Conservation (phyloP, 169 alveolate genomes). For the Perkinsus olseni region DNA sequence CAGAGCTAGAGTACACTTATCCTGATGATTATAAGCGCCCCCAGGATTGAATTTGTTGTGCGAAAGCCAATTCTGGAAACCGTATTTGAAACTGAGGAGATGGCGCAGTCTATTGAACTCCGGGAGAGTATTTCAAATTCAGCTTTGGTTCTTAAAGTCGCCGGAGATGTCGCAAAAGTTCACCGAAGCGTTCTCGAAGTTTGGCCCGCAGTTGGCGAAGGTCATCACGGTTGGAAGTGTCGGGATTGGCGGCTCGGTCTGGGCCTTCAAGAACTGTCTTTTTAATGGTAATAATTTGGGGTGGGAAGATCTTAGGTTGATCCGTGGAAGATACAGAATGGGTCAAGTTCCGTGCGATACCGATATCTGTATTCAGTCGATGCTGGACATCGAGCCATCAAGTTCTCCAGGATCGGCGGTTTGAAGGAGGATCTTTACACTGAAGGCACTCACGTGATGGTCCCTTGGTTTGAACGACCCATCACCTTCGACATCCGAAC, state of each 20-base stretch:
- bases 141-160: not conserved
- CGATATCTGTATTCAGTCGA: slow-evolving; percentile 59
- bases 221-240: not conserved
- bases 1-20: not conserved
- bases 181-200: not conserved
- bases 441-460: slow-evolving; percentile 92
- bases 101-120: not conserved
- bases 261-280: not conserved
- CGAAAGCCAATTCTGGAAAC: not conserved
- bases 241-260: not conserved
- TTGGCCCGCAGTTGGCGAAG: slow-evolving; percentile 1
- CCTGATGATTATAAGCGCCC: not conserved
- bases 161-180: not conserved
- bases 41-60: not conserved
- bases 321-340: not conserved
- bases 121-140: not conserved
- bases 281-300: not conserved
- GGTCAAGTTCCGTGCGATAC: not conserved
- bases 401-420: slow-evolving; percentile 70
- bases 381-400: slow-evolving; percentile 88
- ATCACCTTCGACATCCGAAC: slow-evolving; percentile 87
- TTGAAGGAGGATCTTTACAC: slow-evolving; percentile 53
- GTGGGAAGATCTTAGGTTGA: not conserved
- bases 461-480: slow-evolving; percentile 91
- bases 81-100: not conserved